A percentile compares a stretch with the other conserved stretches of the same genome.
These are phyloP conservation scores for Trypanosomatidae sp. DNA, from an alignment of 208 protist genomes.

Conservation along the genomic window DNA sequence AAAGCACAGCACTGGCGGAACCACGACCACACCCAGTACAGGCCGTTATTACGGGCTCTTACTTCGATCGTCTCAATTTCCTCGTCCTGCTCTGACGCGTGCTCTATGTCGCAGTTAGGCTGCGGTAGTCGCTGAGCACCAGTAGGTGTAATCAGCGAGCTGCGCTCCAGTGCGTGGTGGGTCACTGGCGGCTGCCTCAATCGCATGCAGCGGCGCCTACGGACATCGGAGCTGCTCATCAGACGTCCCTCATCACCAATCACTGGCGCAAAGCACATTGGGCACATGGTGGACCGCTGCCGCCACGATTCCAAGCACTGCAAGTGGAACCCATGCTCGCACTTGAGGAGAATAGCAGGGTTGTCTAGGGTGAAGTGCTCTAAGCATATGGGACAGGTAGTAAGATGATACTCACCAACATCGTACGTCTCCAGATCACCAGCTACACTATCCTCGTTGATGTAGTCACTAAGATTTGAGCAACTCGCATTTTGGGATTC, in stretches of 20 bases:
- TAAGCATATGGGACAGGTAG: slow-evolving; percentile 78
- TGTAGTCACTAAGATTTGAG: slow-evolving; percentile 24
- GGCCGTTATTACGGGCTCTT: slow-evolving; percentile 1
- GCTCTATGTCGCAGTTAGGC: slow-evolving; percentile 1
- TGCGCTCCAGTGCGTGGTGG: neutral
- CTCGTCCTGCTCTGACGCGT: slow-evolving; percentile 4
- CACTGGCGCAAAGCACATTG: slow-evolving; percentile 58
- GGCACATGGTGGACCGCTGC: slow-evolving; percentile 60
- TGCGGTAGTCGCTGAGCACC: neutral
- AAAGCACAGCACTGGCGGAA: slow-evolving; percentile 20
- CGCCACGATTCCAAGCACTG: slow-evolving; percentile 85
- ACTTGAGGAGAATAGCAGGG: slow-evolving; percentile 74
- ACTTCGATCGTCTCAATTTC: slow-evolving; percentile 25
- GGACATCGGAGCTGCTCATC: slow-evolving; percentile 43
- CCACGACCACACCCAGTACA: slow-evolving; percentile 10
- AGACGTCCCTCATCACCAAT: slow-evolving; percentile 40
- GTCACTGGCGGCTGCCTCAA: neutral
- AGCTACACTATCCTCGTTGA: slow-evolving; percentile 13
- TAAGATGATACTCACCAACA: slow-evolving; percentile 69
- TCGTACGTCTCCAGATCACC: slow-evolving; percentile 47
- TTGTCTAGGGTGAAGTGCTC: slow-evolving; percentile 81
- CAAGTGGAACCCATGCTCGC: slow-evolving; percentile 79
- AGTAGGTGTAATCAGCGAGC: neutral
- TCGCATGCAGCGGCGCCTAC: slow-evolving; percentile 32
- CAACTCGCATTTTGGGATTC: slow-evolving; percentile 17